phyloP scores from a whole-genome alignment of 306 rosid genomes.

The Vicia sativa region DNA sequence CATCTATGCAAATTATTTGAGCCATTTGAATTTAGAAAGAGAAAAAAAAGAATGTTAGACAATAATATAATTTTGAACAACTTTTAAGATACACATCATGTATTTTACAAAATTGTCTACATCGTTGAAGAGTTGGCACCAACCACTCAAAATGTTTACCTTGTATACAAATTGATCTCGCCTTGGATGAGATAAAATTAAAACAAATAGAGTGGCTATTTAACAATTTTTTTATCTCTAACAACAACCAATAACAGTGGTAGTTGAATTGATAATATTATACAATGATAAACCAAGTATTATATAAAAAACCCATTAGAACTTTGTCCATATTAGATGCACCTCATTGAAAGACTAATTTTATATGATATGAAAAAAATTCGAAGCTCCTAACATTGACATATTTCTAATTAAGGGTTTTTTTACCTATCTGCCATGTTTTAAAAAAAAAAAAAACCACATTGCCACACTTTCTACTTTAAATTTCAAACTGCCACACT shows the following conservation, averaged over 20 bases:
- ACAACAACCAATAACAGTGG: not conserved
- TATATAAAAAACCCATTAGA: too few species aligned
- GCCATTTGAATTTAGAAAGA: not conserved
- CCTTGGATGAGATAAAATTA: not conserved
- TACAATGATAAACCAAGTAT: too few species aligned
- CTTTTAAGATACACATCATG: not conserved
- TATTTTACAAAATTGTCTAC: not conserved
- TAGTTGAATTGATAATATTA: not conserved
- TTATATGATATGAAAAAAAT: too few species aligned
- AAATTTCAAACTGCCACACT: too few species aligned
- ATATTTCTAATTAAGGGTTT: too few species aligned
- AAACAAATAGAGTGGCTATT: not conserved
- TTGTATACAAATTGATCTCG: not conserved
- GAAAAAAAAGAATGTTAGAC: not conserved
- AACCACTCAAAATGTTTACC: not conserved
- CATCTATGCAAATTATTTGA: not conserved
- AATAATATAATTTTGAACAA: not conserved
- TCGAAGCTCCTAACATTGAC: too few species aligned
- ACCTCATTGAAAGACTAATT: too few species aligned
- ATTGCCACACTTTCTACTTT: too few species aligned
- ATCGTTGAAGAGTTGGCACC: constrained; percentile 17
- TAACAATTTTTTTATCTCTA: not conserved
- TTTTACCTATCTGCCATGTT: too few species aligned
- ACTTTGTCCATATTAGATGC: too few species aligned
- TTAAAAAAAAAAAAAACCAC: too few species aligned